Evolutionary conservation across 2,329 filamentous ascomycete species (phyloP), one percentile per base, ranked within the genome.

Genomic region (Hysterium pulicare): DNA sequence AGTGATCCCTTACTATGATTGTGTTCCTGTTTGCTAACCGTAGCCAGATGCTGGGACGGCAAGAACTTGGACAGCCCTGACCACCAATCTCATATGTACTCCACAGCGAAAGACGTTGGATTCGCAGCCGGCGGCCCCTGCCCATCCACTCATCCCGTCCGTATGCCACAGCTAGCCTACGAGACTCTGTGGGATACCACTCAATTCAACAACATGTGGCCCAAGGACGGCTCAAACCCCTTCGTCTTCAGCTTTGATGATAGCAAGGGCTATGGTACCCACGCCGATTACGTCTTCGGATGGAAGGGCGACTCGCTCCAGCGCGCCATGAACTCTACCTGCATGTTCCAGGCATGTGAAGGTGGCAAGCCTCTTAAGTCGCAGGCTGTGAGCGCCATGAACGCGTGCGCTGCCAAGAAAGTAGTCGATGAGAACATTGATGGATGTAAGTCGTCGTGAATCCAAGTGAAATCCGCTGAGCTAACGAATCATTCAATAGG

Each of bases 11-110:
- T 15, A 20, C 22, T 32, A 13, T 33, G 28, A 8, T 26, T 26
- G n/a, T 38, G 13, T 11, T 28, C 26, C 15, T 23, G 34, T 52
- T 45, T 34, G 41, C 38, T 48, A 31, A 45, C 26, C 7, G 19
- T 28, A 20, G 26, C 10, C 37, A 53, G 48, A 38, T 87, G 84
- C 73, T 87, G 85, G 75, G 77, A 87, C 64, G 83, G 82, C 33
- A 65, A 68, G 41, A 64, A 74, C 36, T 73, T 75, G 33, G 80
- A 77, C 44, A 70, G 82, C 38, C 71, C 73, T 38, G 73, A 82
- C 68, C 81, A 79, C 70, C 42, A 47, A 38, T 45, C 46, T 33
- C 56, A 60, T 44, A 62, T 62, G 57, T 58, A 49, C 45, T n/a
- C n/a, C n/a, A n/a, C n/a, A n/a, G 36, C 41, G 7, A 53, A 50